Base-by-base conservation (phyloP, 2,329 filamentous ascomycete species). In the Phialophora chinensis region DNA sequence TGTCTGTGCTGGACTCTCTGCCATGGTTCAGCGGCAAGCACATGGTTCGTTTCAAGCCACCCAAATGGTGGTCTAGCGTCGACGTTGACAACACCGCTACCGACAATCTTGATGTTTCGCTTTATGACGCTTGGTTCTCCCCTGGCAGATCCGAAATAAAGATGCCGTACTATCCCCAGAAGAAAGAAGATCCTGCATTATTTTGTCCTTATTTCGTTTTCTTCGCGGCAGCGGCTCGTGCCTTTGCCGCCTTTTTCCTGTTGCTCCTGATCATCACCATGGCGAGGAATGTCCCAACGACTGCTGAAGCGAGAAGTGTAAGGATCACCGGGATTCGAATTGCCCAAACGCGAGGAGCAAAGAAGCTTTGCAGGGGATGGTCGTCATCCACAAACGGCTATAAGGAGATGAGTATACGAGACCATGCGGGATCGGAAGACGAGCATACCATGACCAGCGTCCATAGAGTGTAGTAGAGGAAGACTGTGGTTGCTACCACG, bases 221-320 rank as follows among this genome's bases (percentile, higher is more conserved):
- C 85, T 92, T 92, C 49, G 81, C 78, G 35, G 84, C 83, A 23
- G 90, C 90, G 65, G 91, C 90, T 81, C 93, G 93, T 70, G 91
- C 90, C 87, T 98, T 99, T 73, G 92, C 89, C 3, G 92, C 92
- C 88, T 95, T 97, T 88, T 98, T 98, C 79, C 91, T 87, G 85
- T 97, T 97, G 86, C 94, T 98, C 79, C 92, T 88, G 82, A 99
- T 98, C 95, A 99, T 99, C 76, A 99, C 94, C 77, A 97, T 89
- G 75, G 91, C 90, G 73, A 99, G 86, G 85, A 99, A 99, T 67
- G 92, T 96, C 71, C 95, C 95, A 68, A 99, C 94, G 67, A 99
- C 93, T 66, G 95, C 93, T 67, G 90, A 93, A 71, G 90, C 93
- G 72, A 99, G 85, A 55, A 99, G 88, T 70, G 97, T 90, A 73